Conservation (phyloP, 495 filamentous ascomycete genomes). For the Aspergillus carlsbadensis region DNA sequence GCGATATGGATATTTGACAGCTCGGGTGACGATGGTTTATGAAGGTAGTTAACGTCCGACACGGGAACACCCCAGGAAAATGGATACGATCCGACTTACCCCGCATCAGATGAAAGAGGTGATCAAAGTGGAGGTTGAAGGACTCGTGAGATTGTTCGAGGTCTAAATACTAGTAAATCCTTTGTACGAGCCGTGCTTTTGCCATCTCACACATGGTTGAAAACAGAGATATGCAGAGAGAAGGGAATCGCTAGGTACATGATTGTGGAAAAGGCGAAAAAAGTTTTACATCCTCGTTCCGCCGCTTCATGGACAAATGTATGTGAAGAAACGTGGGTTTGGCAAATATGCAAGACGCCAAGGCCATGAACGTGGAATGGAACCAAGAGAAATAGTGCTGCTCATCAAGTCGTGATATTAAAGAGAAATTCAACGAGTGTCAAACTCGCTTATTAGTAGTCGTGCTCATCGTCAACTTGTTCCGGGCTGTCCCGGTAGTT, state of each 20-base stretch:
- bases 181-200: conserved; percentile 3
- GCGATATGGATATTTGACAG: too few relatives aligned
- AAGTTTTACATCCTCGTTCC: conserved; percentile 15
- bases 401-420: conserved; percentile 17
- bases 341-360: conserved; percentile 18
- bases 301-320: background rate
- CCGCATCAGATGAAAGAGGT: too few relatives aligned
- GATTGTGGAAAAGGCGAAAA: conserved; percentile 5
- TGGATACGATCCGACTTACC: too few relatives aligned
- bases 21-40: too few relatives aligned
- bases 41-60: too few relatives aligned
- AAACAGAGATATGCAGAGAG: conserved; percentile 18
- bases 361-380: conserved; percentile 14
- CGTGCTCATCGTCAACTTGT: conserved; percentile 44
- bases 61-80: too few relatives aligned
- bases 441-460: conserved; percentile 29
- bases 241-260: conserved; percentile 25
- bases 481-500: conserved; percentile 50
- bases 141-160: background rate
- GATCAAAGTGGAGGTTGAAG: too few relatives aligned
- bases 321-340: conserved; percentile 9
- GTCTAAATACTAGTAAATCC: background rate
- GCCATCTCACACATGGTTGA: conserved; percentile 6
- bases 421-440: conserved; percentile 4
- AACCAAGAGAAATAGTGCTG: conserved; percentile 7